phyloP scores from a whole-genome alignment of 2,329 filamentous ascomycete species.

The Monilinia polystroma region DNA sequence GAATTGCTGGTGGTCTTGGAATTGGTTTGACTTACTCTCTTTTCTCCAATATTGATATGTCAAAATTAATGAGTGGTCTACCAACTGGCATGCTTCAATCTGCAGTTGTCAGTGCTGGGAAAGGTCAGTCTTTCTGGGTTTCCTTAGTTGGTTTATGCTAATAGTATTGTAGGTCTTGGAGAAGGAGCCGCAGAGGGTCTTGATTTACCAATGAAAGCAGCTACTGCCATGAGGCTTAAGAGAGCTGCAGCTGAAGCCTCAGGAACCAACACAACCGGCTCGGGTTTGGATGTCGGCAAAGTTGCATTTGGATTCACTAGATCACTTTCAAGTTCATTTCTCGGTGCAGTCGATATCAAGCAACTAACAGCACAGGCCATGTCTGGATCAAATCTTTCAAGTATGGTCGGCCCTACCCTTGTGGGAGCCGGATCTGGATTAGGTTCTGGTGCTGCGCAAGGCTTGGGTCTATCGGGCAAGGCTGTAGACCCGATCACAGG shows the following conservation, averaged over 20 bases:
- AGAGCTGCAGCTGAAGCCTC: background rate
- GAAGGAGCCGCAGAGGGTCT: slow-evolving; percentile 22
- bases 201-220: slow-evolving; percentile 12
- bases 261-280: background rate
- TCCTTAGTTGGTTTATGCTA: background rate
- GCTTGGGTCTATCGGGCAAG: slow-evolving; percentile 1
- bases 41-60: slow-evolving; percentile 21
- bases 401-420: slow-evolving; percentile 13
- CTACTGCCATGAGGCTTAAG: background rate
- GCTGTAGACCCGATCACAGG: background rate
- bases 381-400: slow-evolving; percentile 4
- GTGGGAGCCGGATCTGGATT: slow-evolving; percentile 16
- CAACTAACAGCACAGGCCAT: slow-evolving; percentile 17
- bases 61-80: slow-evolving; percentile 17
- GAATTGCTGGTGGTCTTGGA: slow-evolving; percentile 8
- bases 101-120: slow-evolving; percentile 19
- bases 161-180: slow-evolving; percentile 9
- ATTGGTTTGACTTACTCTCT: slow-evolving; percentile 15
- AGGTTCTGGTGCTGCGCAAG: slow-evolving; percentile 16
- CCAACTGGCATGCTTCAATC: slow-evolving; percentile 14
- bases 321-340: slow-evolving; percentile 21
- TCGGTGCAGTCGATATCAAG: slow-evolving; percentile 18
- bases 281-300: background rate
- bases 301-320: slow-evolving; percentile 20
- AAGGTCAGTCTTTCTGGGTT: background rate